phyloP scores from a whole-genome alignment of 441 rosid species.

The Flueggea neowawraea region DNA sequence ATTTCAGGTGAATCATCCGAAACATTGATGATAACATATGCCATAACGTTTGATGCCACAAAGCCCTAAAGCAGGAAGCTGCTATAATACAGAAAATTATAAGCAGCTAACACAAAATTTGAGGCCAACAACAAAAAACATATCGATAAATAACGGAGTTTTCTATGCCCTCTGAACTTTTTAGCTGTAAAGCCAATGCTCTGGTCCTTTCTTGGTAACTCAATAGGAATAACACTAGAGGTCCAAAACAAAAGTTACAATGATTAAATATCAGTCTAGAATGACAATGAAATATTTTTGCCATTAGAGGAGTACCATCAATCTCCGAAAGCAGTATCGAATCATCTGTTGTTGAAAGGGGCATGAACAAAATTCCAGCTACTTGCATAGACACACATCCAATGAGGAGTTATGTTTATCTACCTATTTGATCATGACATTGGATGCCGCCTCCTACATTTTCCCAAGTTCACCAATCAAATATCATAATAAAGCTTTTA shows the following conservation, averaged over 20 bases:
- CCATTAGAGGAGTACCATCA: slow-evolving; percentile 11
- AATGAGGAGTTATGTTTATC: slow-evolving; percentile 23
- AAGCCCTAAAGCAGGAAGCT: too few relatives aligned
- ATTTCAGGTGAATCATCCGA: too few relatives aligned
- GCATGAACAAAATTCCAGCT: slow-evolving; percentile 35
- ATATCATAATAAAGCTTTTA: not conserved
- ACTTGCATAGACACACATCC: slow-evolving; percentile 12
- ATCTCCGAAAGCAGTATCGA: slow-evolving; percentile 27
- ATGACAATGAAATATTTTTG: slow-evolving; percentile 21
- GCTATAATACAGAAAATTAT: too few relatives aligned
- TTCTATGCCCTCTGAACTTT: not conserved
- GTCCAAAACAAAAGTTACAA: slow-evolving; percentile 20
- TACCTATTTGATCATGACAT: slow-evolving; percentile 36
- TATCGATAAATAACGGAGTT: too few relatives aligned
- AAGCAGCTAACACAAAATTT: too few relatives aligned
- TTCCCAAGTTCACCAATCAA: slow-evolving; percentile 3
- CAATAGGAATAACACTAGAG: slow-evolving; percentile 21
- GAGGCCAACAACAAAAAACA: too few relatives aligned
- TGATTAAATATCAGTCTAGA: slow-evolving; percentile 19
- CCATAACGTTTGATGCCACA: too few relatives aligned
- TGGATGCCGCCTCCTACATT: slow-evolving; percentile 92
- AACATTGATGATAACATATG: too few relatives aligned
- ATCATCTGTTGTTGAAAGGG: slow-evolving; percentile 18
- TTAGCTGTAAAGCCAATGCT: slow-evolving; percentile 11
- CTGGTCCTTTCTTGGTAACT: slow-evolving; percentile 24